phyloP scores from a whole-genome alignment of 2,329 filamentous ascomycete genomes.

The Neodidymelliopsis sp. region DNA sequence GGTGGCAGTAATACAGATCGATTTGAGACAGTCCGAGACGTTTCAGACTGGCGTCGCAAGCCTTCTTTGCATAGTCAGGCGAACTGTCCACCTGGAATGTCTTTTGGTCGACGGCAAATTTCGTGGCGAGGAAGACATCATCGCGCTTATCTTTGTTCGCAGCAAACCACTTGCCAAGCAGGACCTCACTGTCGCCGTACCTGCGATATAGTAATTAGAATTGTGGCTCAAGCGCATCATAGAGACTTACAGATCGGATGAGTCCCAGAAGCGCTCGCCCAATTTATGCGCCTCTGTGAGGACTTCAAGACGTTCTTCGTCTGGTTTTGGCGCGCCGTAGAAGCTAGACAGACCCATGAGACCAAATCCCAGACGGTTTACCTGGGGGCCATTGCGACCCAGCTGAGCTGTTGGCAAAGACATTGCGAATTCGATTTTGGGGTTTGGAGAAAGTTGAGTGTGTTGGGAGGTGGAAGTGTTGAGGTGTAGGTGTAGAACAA shows the following conservation, averaged over 20 bases:
- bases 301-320: conserved; percentile 59
- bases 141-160: conserved; percentile 47
- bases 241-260: conserved; percentile 35
- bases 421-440: conserved; percentile 17
- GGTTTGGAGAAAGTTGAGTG: not conserved
- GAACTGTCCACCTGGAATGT: conserved; percentile 47
- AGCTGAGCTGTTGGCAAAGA: conserved; percentile 56
- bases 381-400: conserved; percentile 60
- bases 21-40: conserved; percentile 54
- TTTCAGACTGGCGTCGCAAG: conserved; percentile 50
- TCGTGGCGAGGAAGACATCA: conserved; percentile 58
- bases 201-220: conserved; percentile 2
- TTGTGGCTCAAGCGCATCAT: not conserved
- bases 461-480: not conserved
- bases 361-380: conserved; percentile 62
- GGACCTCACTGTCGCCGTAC: conserved; percentile 45
- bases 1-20: conserved; percentile 56
- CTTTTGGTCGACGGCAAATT: conserved; percentile 56
- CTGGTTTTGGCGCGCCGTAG: conserved; percentile 58
- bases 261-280: conserved; percentile 52
- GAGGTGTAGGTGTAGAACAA: not conserved
- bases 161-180: conserved; percentile 47
- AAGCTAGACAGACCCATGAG: conserved; percentile 60
- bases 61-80: conserved; percentile 52
- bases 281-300: conserved; percentile 61